phyloP scores from a whole-genome alignment of 371 early-diverging fungal genomes.

The Actinomortierella ambigua region DNA sequence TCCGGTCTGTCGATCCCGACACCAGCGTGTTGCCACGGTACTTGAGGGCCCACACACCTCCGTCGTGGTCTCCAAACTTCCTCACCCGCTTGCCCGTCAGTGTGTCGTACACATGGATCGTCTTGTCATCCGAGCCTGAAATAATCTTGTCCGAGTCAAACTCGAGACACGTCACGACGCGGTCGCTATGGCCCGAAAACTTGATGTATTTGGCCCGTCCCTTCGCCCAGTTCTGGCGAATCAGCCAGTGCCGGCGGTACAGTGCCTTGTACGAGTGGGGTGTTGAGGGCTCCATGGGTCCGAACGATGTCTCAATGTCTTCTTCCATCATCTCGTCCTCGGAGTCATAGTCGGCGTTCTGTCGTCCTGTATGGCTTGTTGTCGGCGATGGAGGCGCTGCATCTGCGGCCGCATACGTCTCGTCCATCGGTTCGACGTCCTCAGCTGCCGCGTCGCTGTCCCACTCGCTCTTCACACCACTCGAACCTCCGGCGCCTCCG shows the following conservation, averaged over 20 bases:
- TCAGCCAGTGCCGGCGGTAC: constrained; percentile 73
- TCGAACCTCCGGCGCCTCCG: not conserved
- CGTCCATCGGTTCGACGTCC: constrained; percentile 37
- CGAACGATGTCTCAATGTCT: constrained; percentile 20
- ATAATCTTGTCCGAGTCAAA: constrained; percentile 93
- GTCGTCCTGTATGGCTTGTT: constrained; percentile 40
- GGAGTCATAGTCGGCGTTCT: constrained; percentile 31
- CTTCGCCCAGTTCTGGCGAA: constrained; percentile 83
- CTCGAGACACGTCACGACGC: constrained; percentile 94
- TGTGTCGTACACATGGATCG: constrained; percentile 88
- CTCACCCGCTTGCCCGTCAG: constrained; percentile 71
- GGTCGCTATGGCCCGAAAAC: constrained; percentile 79
- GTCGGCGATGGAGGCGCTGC: constrained; percentile 47
- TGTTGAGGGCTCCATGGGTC: constrained; percentile 43
- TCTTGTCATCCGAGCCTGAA: constrained; percentile 88
- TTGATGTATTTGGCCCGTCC: constrained; percentile 73
- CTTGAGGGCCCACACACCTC: constrained; percentile 98
- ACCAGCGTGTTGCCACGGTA: constrained; percentile 88
- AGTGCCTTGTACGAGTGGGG: constrained; percentile 75
- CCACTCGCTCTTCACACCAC: constrained; percentile 13
- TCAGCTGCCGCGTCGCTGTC: constrained; percentile 46
- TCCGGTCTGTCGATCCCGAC: constrained; percentile 98
- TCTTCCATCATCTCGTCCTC: constrained; percentile 42
- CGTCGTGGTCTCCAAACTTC: constrained; percentile 90
- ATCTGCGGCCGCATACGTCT: constrained; percentile 47